Evolutionary conservation across 495 filamentous ascomycete genomes (phyloP), one percentile per base, ranked within the genome.

Genomic region (Lichenothelia convexa): DNA sequence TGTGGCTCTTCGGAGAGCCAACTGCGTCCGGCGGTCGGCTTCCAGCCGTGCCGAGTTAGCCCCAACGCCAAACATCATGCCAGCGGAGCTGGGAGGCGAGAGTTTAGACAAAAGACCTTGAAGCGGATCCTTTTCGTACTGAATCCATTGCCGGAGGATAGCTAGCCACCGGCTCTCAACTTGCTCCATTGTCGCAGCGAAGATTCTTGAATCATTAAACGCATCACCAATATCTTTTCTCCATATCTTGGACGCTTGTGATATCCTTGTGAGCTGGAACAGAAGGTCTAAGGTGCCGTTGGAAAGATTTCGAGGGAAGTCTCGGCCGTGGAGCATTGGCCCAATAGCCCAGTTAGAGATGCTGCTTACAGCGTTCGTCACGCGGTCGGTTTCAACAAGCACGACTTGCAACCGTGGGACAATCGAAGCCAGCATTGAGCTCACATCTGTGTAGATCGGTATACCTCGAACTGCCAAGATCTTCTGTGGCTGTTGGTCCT

Each of bases 21-120:
- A 70, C 49, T 94, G 87, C 5, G 85, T 80, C 54, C 78, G 89
- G 34, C 85, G 78, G 55, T 99, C 89, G 6, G 89, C 84, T 59
- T 99, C 89, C 30, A 84, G 62, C 40, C 89, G 68, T n/a, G 89
- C 89, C 17, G 86, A 87, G 22, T 80, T 86, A 5, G 89, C 91
- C 34, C 89, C 89, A 4, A 99, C 89, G 17, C 89, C 89, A 43
- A 99, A 99, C 53, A 99, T 83, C 38, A 95, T 92, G 12, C 89
- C 91, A 0, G 89, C 91, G n/a, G 89, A 80, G 12, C 83, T 83
- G 6, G 89, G 89, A 2, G 85, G 68, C 4, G 80, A 73, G 23
- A 95, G 63, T 18, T 84, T 73, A 26, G 67, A 63, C 11, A 95
- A 53, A 3, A 93, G 58, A 38, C 95, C 91, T 1, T 73, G 59